Evolutionary conservation across 805 yeast species (phyloP), one percentile per base, ranked within the genome.

Genomic region (Sugiyamaella floridensis): DNA sequence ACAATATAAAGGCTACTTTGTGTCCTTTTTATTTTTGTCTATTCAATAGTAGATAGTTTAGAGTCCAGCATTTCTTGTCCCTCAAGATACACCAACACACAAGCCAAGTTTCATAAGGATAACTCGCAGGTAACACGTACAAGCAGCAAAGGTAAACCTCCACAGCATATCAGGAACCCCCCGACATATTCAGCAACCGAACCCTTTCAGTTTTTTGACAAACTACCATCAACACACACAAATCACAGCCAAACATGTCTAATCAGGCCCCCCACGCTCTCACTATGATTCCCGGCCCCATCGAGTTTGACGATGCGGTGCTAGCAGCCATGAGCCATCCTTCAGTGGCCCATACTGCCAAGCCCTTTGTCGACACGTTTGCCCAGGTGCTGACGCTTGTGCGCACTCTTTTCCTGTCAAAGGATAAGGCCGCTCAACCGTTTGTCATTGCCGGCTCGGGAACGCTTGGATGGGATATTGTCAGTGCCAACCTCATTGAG

Each of bases 391-490:
- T 92, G 63, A 69, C 75, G 62, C 80, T 82, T 67, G 76, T 88
- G 61, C 80, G 97, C 62, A 76, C 74, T 59, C 70, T 92, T 59
- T 90, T 90, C 78, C 78, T 83, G 65, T 82, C 92, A 28, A 72
- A 80, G 26, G 81, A 78, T 61, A 68, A 79, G 12, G 66, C 70
- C n/a, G 79, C 93, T 40, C 96, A 88, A 72, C 88, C 90, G 7
- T 76, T 86, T 55, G 86, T 92, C 14, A 66, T 92, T 53, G 77
- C 93, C 2, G 98, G 97, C 43, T 85, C 95, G 1, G 98, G 98
- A 53, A 89, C 97, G 18, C 76, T 90, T 43, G 98, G 98, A 40
- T 90, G 97, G 96, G 98, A 90, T 64, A 73, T 90, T 56, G 83
- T 81, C 43, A 95, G 85, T 22, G 77, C 95, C 34, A 90, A 92